Base-by-base conservation (phyloP, 2,329 filamentous ascomycete species). In the Fusarium humuli region DNA sequence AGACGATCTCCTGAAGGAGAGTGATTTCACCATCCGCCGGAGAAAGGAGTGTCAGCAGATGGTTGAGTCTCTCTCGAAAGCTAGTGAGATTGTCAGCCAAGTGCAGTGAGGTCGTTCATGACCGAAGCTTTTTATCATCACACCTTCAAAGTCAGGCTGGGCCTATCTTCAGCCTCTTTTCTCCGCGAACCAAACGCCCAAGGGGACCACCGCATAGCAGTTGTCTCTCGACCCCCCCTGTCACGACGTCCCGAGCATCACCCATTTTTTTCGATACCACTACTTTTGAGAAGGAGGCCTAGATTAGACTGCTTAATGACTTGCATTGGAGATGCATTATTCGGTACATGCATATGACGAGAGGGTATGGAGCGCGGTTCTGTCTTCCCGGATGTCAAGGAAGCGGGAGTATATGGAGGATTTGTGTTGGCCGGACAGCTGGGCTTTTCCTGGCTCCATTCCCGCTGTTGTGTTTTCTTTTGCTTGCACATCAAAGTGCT, bases 1-100 rank as follows among this genome's bases (percentile, higher is more conserved):
- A 29, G 96, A 99, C 74, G 94, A 98, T 67, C 86, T 99, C 71
- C 90, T 99, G 71, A 98, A 97, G 87, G 96, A 99, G 83, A 97
- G 93, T 79, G 96, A 99, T 81, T 98, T 97, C 86, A 99, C 96
- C 6, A 87, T 97, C 77, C 90, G 95, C 76, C 88, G 96, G 81
- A 89, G 96, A 80, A 99, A 99, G 86, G 96, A 99, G 82, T 99
- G 96, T 83, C 94, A 97, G 83, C 94, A 98, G 83, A 99, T 99
- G 96, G 96, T 99, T 54, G 96, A 99, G 82, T 97, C 93, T 58
- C 85, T 99, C 77, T 84, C 87, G 74, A 92, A 92, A 81, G 96
- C 96, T 61, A 96, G 91, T 81, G 96, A 99, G 85, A 98, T 99
- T 83, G 96, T 99, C 79, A 94, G 93, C 82, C 88, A 91, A 79